Evolutionary conservation across 2,329 filamentous ascomycete genomes (phyloP).

Genomic region (Fusarium veterinarium): DNA sequence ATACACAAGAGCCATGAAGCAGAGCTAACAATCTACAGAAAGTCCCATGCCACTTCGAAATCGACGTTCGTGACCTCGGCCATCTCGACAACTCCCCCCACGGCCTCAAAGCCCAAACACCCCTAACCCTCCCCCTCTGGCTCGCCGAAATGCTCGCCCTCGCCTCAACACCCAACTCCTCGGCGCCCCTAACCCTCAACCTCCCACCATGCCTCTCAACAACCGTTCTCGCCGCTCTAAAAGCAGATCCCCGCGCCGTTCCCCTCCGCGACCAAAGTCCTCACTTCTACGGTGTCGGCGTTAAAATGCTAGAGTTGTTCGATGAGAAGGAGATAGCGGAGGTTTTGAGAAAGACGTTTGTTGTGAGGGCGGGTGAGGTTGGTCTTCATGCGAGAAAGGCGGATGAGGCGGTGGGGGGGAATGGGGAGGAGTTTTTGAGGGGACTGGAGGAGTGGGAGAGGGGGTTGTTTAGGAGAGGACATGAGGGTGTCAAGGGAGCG

Average conservation of each 20-base stretch:
- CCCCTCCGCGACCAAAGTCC: slow-evolving; percentile 84
- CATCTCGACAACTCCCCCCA: slow-evolving; percentile 87
- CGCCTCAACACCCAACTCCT: slow-evolving; percentile 61
- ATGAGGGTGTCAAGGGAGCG: slow-evolving; percentile 77
- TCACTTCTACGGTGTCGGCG: slow-evolving; percentile 89
- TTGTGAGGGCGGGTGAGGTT: slow-evolving; percentile 82
- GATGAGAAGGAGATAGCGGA: slow-evolving; percentile 83
- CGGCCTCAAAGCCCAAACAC: slow-evolving; percentile 82
- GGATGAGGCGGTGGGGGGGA: slow-evolving; percentile 68
- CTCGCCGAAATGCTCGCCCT: slow-evolving; percentile 93
- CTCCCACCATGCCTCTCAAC: slow-evolving; percentile 81
- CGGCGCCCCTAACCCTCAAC: slow-evolving; percentile 80
- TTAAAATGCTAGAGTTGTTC: slow-evolving; percentile 88
- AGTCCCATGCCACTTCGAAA: slow-evolving; percentile 94
- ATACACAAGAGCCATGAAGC: neutral
- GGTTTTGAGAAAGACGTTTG: slow-evolving; percentile 82
- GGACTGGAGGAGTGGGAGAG: slow-evolving; percentile 93
- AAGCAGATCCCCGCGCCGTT: slow-evolving; percentile 88
- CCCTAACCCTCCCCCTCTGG: slow-evolving; percentile 89
- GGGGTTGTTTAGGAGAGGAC: slow-evolving; percentile 76
- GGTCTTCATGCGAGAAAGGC: slow-evolving; percentile 91
- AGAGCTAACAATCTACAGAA: slow-evolving; percentile 67
- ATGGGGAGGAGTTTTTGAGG: slow-evolving; percentile 82
- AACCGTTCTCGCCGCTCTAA: slow-evolving; percentile 87
- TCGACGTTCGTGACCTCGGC: slow-evolving; percentile 87